These are phyloP conservation scores for Trichoderma endophyticum DNA, from an alignment of 2,329 filamentous ascomycete genomes.

Conservation along the genomic window DNA sequence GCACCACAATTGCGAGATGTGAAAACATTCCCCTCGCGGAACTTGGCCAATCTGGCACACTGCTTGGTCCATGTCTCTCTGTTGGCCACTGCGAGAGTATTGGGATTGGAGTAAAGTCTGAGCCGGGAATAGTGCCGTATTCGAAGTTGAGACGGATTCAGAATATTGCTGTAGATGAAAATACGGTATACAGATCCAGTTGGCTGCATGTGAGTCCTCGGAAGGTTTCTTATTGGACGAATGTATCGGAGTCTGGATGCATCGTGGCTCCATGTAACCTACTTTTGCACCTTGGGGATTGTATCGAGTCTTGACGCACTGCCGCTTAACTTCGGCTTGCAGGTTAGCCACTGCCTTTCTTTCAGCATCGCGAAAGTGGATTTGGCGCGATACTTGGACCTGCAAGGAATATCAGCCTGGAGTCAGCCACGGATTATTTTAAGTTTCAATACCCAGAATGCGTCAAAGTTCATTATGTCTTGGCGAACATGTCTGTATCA, in stretches of 20 bases:
- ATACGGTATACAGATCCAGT: constrained; percentile 47
- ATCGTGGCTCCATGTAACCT: constrained; percentile 41
- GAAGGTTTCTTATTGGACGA: constrained; percentile 23
- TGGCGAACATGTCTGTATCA: constrained; percentile 37
- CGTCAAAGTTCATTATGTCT: constrained; percentile 41
- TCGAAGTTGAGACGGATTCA: constrained; percentile 33
- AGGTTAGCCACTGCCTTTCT: constrained; percentile 36
- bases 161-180: constrained; percentile 45
- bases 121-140: constrained; percentile 37
- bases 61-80: constrained; percentile 46
- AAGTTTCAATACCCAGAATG: constrained; percentile 35
- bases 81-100: constrained; percentile 37
- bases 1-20: constrained; percentile 48
- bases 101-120: constrained; percentile 44
- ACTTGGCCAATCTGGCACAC: constrained; percentile 39
- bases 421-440: not conserved
- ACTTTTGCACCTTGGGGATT: constrained; percentile 39
- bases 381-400: constrained; percentile 35
- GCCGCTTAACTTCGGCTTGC: constrained; percentile 37
- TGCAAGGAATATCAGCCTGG: constrained; percentile 23
- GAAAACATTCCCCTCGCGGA: constrained; percentile 41
- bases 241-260: constrained; percentile 37
- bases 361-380: constrained; percentile 34
- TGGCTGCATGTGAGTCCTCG: constrained; percentile 23
- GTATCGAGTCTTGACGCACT: constrained; percentile 36